phyloP scores from a whole-genome alignment of 192 early-diverging fungal species.

The Coemansia sp. region DNA sequence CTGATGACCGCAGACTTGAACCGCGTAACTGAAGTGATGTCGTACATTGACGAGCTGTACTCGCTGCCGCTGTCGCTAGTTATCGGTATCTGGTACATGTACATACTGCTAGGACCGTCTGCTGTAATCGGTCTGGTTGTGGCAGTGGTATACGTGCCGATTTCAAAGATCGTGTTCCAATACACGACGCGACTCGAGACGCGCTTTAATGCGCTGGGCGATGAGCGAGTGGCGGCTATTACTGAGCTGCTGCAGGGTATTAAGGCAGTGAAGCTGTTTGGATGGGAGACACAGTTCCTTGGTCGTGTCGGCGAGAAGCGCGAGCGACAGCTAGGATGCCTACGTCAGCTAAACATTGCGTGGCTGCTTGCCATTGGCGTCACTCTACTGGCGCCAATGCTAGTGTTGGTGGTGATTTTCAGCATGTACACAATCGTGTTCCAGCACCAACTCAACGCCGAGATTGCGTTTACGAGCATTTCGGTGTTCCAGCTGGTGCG shows the following conservation, averaged over 20 bases:
- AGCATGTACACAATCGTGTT: slow-evolving; percentile 60
- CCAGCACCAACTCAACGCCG: slow-evolving; percentile 58
- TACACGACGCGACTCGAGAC: slow-evolving; percentile 59
- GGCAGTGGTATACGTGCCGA: slow-evolving; percentile 62
- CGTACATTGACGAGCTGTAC: slow-evolving; percentile 63
- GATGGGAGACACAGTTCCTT: slow-evolving; percentile 76
- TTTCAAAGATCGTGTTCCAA: slow-evolving; percentile 56
- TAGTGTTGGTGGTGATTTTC: slow-evolving; percentile 64
- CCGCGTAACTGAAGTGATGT: slow-evolving; percentile 58
- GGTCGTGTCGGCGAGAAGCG: slow-evolving; percentile 63
- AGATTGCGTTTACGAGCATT: slow-evolving; percentile 69
- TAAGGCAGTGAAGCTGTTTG: slow-evolving; percentile 88
- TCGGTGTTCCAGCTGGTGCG: slow-evolving; percentile 72
- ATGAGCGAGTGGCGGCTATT: slow-evolving; percentile 73
- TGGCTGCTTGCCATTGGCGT: slow-evolving; percentile 56
- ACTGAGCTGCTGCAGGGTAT: slow-evolving; percentile 89
- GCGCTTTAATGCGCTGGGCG: slow-evolving; percentile 60
- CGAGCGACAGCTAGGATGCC: slow-evolving; percentile 62
- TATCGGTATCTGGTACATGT: slow-evolving; percentile 68
- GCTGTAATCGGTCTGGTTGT: slow-evolving; percentile 72
- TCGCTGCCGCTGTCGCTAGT: slow-evolving; percentile 62
- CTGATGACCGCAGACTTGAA: slow-evolving; percentile 70
- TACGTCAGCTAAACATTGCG: slow-evolving; percentile 54
- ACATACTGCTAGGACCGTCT: slow-evolving; percentile 75
- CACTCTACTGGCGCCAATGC: slow-evolving; percentile 62